Base-by-base conservation (phyloP, 1,284 basidiomycete genomes). In the Caloboletus firmus region DNA sequence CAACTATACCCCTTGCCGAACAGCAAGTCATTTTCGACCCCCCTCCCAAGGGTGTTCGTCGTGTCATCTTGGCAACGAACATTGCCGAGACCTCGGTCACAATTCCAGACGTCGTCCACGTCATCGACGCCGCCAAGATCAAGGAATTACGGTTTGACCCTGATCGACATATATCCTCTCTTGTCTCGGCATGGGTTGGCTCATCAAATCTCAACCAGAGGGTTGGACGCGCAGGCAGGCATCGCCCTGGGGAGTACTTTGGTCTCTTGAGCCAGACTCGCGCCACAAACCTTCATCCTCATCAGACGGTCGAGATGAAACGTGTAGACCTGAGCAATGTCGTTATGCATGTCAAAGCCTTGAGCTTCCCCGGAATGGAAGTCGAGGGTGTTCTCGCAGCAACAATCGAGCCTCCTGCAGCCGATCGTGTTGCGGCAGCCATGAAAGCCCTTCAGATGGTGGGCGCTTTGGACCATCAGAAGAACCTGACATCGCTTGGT, bases 41-140 rank as follows among this genome's bases (percentile, higher is more conserved):
- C 5, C 87, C 93, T 15, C 79, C 84, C 0, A 61, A 70, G 3
- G 91, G 93, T 18, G 81, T 95, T 20, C 86, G 95, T 57, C 84
- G 93, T 18, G 80, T 98, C 67, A 96, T 98, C 61, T 79, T 98
- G 39, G 84, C 95, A 4, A 98, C 95, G 44, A 98, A 98, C 72
- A 96, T 98, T 56, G 96, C 95, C 13, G 95, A 98, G 75, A 97
- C 95, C 1, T 95, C 92, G 6, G 82, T 98, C 62, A 98, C 95
- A 1, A 98, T 98, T 61, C 95, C 95, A 1, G 93, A 98, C 66
- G 94, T 98, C 28, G 94, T 97, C 7, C 95, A 93, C 67, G 95
- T 98, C 45, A 85, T 98, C 43, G 95, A 98, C 68, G 83, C 90
- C 0, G 95, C 83, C 24, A 88, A 89, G 66, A 82, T 95, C 68